Evolutionary conservation across 148 eudicot genomes (phyloP).

Genomic region (Rhododendron williamsianum): DNA sequence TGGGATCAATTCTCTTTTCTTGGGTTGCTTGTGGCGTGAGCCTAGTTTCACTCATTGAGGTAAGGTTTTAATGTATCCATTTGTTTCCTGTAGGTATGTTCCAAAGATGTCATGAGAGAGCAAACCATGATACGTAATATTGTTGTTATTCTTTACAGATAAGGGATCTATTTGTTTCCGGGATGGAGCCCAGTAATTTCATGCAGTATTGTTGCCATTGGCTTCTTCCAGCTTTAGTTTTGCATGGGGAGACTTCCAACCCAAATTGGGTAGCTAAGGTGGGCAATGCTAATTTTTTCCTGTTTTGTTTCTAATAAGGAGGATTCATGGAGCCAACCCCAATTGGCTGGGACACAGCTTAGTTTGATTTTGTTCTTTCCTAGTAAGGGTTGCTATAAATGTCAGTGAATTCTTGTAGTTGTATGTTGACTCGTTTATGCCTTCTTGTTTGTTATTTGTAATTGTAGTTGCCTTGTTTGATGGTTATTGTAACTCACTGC

Average conservation of each 20-base stretch:
- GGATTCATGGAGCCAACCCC: not conserved
- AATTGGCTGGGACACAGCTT: not conserved
- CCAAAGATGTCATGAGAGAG: not conserved
- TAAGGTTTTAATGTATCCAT: constrained; percentile 17
- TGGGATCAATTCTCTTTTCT: constrained; percentile 68
- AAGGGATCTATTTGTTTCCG: constrained; percentile 73
- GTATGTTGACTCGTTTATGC: not conserved
- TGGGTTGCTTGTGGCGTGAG: constrained; percentile 89
- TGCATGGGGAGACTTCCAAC: constrained; percentile 57
- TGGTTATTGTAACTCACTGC: not conserved
- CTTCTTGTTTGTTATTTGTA: not conserved
- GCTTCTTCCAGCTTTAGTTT: constrained; percentile 87
- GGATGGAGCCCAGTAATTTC: constrained; percentile 64
- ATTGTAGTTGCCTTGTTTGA: not conserved
- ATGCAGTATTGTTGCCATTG: constrained; percentile 78
- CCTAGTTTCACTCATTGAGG: constrained; percentile 83
- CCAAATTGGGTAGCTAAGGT: constrained; percentile 53
- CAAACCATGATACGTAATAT: not conserved
- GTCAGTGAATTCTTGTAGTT: not conserved
- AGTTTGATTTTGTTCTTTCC: not conserved
- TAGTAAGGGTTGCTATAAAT: not conserved
- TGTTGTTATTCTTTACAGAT: constrained; percentile 42
- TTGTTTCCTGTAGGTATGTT: not conserved
- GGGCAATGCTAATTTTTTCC: constrained; percentile 7
- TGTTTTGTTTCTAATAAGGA: not conserved